A percentile compares a stretch with the other conserved stretches of the same genome.
Conservation (phyloP, 116 monocot species). For the Zostera marina region DNA sequence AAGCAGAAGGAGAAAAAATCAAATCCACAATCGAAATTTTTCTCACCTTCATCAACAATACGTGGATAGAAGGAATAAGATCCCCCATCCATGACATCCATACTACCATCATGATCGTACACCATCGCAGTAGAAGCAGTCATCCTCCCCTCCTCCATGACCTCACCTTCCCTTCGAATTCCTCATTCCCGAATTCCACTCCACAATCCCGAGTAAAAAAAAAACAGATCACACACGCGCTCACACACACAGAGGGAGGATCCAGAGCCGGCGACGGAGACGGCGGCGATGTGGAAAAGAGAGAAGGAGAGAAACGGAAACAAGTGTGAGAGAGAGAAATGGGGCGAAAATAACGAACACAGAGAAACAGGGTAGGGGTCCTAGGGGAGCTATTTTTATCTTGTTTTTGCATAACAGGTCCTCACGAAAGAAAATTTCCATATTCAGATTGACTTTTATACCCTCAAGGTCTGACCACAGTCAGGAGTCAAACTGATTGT, state of each 20-base stretch:
- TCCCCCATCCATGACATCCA: not conserved
- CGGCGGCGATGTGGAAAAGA: not conserved
- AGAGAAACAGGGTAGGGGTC: not conserved
- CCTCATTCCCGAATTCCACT: not conserved
- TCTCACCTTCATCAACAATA: conserved; percentile 3
- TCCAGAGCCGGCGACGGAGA: not conserved
- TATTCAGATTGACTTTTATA: too few relatives aligned
- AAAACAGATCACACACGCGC: not conserved
- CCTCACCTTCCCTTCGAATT: not conserved
- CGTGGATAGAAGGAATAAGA: conserved; percentile 3
- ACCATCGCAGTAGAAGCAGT: not conserved
- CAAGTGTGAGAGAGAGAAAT: not conserved
- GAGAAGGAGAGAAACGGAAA: not conserved
- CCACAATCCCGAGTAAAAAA: not conserved
- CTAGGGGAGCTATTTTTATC: not conserved
- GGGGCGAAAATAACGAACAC: conserved; percentile 1
- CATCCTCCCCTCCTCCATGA: not conserved
- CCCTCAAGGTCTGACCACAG: too few relatives aligned
- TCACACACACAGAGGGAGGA: not conserved
- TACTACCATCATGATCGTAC: conserved; percentile 3
- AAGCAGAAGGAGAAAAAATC: not conserved
- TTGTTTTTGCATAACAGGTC: not conserved
- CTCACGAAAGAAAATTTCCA: not conserved
- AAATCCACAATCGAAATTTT: not conserved
- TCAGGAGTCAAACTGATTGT: too few relatives aligned